Percentiles rank a stretch among this genome's conserved stretches.
phyloP scores from a whole-genome alignment of 495 filamentous ascomycete genomes.

The Hyaloscypha finlandica region DNA sequence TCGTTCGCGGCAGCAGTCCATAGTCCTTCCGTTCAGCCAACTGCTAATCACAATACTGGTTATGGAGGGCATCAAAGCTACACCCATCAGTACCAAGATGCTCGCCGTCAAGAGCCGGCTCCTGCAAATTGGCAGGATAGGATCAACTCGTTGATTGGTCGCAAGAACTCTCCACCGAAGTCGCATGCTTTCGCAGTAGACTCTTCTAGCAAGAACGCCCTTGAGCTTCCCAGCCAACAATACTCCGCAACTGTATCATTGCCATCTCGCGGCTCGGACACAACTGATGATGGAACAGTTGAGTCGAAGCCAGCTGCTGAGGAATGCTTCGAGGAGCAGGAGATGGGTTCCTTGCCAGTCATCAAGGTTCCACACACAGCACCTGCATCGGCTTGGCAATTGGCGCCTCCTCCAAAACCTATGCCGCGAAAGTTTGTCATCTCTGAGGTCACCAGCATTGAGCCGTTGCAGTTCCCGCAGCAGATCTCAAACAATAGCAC shows the following conservation, averaged over 20 bases:
- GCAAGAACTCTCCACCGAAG: slow-evolving; percentile 57
- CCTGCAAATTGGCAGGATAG: slow-evolving; percentile 67
- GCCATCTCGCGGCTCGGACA: slow-evolving; percentile 38
- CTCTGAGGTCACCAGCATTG: slow-evolving; percentile 38
- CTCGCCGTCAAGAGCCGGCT: slow-evolving; percentile 20
- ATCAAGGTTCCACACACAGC: slow-evolving; percentile 65
- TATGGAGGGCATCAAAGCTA: slow-evolving; percentile 26
- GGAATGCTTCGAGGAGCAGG: slow-evolving; percentile 80
- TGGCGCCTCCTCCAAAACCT: slow-evolving; percentile 34
- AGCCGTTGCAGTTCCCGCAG: slow-evolving; percentile 42
- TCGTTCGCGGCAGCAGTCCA: slow-evolving; percentile 60
- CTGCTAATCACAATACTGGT: slow-evolving; percentile 15
- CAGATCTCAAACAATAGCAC: slow-evolving; percentile 42
- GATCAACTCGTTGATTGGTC: slow-evolving; percentile 69
- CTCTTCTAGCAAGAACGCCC: slow-evolving; percentile 60
- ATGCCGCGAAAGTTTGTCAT: slow-evolving; percentile 39
- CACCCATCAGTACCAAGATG: slow-evolving; percentile 26
- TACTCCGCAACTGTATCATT: slow-evolving; percentile 60
- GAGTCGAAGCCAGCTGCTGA: slow-evolving; percentile 68
- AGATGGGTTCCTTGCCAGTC: slow-evolving; percentile 73
- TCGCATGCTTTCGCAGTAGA: slow-evolving; percentile 56
- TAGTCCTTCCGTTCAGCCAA: slow-evolving; percentile 37
- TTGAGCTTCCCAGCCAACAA: slow-evolving; percentile 51
- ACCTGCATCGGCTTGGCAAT: slow-evolving; percentile 51
- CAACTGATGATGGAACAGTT: slow-evolving; percentile 31